Percentiles rank a stretch among this genome's conserved stretches.
Evolutionary conservation across 495 filamentous ascomycete species (phyloP).

Genomic region (Jackrogersella multiformis): DNA sequence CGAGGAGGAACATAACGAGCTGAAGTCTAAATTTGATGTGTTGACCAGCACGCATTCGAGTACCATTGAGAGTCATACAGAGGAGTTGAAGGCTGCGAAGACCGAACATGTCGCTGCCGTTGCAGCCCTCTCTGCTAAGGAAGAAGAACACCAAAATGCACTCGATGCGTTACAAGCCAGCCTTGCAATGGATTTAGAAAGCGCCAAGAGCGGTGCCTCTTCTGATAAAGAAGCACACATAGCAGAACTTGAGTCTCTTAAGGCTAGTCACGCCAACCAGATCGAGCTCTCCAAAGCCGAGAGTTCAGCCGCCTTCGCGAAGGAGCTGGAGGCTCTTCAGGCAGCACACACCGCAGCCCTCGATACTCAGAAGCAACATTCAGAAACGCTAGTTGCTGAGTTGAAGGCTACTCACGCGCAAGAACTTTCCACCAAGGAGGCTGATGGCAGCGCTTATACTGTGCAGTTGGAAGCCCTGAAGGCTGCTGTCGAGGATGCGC

Average conservation of each 20-base stretch:
- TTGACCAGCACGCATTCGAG: slow-evolving; percentile 52
- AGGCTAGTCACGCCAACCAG: slow-evolving; percentile 58
- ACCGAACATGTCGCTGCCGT: slow-evolving; percentile 48
- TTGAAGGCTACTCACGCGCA: slow-evolving; percentile 52
- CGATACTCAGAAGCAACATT: slow-evolving; percentile 44
- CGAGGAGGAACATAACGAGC: slow-evolving; percentile 57
- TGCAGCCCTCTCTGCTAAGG: slow-evolving; percentile 51
- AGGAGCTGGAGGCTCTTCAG: slow-evolving; percentile 55
- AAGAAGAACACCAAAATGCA: slow-evolving; percentile 53
- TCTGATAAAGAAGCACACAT: slow-evolving; percentile 49
- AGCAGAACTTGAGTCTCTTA: slow-evolving; percentile 54
- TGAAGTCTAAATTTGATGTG: slow-evolving; percentile 43
- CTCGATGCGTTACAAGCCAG: slow-evolving; percentile 56
- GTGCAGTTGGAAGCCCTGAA: slow-evolving; percentile 48
- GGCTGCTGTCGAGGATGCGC: slow-evolving; percentile 34
- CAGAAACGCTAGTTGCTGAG: slow-evolving; percentile 47
- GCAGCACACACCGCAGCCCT: slow-evolving; percentile 51
- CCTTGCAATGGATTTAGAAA: slow-evolving; percentile 57
- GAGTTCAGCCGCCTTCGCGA: slow-evolving; percentile 49
- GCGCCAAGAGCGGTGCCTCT: slow-evolving; percentile 51
- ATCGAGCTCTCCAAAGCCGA: slow-evolving; percentile 54
- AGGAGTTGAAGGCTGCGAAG: slow-evolving; percentile 52
- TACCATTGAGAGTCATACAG: slow-evolving; percentile 47
- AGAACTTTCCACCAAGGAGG: slow-evolving; percentile 38
- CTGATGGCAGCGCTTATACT: slow-evolving; percentile 40